Evolutionary conservation across 176 grass and related monocot species (phyloP).

Genomic region (Dactylis glomerata): DNA sequence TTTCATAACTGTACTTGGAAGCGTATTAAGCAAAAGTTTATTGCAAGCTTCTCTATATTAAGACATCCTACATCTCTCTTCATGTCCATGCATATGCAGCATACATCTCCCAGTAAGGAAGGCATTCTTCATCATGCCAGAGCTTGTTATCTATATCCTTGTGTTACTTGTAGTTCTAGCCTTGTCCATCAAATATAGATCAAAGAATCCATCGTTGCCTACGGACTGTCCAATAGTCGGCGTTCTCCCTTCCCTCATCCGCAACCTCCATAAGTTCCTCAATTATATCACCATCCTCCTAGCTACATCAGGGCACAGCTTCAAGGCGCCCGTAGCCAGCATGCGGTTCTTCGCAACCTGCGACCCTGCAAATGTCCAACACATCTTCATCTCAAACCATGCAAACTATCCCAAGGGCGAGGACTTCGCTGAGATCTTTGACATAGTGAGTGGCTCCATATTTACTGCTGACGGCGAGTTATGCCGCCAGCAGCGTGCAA

Average conservation of each 20-base stretch:
- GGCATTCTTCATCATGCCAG: background rate
- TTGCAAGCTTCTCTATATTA: background rate
- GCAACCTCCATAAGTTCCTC: background rate
- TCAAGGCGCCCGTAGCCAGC: background rate
- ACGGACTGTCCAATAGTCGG: background rate
- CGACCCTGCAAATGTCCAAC: background rate
- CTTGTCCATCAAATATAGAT: background rate
- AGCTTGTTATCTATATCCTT: background rate
- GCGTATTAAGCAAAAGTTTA: too few species aligned
- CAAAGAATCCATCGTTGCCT: background rate
- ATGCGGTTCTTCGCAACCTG: background rate
- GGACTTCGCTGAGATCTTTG: background rate
- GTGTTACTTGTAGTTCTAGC: background rate
- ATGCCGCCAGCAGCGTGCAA: background rate
- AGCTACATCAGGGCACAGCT: background rate
- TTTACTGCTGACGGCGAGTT: background rate
- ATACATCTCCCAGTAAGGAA: background rate
- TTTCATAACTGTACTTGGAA: too few species aligned
- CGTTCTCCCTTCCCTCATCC: background rate
- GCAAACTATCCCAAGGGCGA: background rate
- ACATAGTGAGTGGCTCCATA: background rate
- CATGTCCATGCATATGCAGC: background rate
- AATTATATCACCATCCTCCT: background rate
- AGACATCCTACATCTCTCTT: background rate
- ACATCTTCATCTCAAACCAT: background rate